A percentile compares a stretch with the other conserved stretches of the same genome.
Evolutionary conservation across 495 filamentous ascomycete species (phyloP).

Genomic region (Platismatia glauca): DNA sequence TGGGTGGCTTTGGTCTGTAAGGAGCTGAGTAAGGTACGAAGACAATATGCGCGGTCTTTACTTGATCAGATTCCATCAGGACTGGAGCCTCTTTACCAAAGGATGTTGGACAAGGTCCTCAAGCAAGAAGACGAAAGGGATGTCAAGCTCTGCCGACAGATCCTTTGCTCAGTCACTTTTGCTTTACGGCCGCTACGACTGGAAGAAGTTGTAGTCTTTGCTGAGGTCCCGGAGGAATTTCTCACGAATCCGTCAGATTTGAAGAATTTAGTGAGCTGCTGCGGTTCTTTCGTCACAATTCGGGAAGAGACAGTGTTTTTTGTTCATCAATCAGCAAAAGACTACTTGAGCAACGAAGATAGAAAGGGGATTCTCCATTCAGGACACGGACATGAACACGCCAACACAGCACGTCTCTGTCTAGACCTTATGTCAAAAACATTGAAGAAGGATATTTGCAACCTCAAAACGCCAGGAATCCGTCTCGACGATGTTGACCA

Average conservation of each 20-base stretch:
- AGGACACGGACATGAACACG: not conserved
- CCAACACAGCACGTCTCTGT: not conserved
- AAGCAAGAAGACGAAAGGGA: not conserved
- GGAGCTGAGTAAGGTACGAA: not conserved
- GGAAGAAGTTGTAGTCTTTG: not conserved
- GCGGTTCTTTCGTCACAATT: not conserved
- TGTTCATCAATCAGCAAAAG: not conserved
- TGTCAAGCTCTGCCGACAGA: not conserved
- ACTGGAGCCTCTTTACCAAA: constrained; percentile 3
- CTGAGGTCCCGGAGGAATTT: not conserved
- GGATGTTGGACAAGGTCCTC: not conserved
- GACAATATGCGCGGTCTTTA: not conserved
- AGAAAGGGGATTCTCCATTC: not conserved
- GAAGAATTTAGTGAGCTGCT: not conserved
- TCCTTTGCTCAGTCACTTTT: not conserved
- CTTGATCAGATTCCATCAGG: not conserved
- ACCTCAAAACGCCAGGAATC: not conserved
- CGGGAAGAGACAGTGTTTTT: not conserved
- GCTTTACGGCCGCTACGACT: not conserved
- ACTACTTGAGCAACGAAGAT: not conserved
- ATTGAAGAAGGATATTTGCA: not conserved
- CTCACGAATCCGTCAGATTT: too few species aligned
- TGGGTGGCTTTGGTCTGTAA: not conserved
- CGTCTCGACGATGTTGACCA: not conserved
- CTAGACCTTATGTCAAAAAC: not conserved